Conservation (phyloP, 352 stramenopile species). For the Phytophthora fragariae region DNA sequence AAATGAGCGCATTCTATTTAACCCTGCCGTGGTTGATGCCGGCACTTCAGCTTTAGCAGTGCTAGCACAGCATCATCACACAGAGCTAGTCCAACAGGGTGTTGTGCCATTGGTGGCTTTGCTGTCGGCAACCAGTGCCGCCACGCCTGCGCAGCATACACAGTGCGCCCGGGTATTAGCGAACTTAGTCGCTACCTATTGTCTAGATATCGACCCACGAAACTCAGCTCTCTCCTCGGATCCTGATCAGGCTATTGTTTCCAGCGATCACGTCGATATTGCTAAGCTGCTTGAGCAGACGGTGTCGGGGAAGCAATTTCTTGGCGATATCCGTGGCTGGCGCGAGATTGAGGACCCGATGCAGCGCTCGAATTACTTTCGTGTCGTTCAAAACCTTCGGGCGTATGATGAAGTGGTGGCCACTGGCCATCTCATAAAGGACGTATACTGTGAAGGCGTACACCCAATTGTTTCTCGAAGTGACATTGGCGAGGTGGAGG, state of each 20-base stretch:
- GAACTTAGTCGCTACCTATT: slow-evolving; percentile 72
- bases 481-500: slow-evolving; percentile 10
- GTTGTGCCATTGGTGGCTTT: slow-evolving; percentile 71
- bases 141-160: slow-evolving; percentile 40
- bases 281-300: slow-evolving; percentile 57
- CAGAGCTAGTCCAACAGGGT: slow-evolving; percentile 70
- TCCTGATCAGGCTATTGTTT: slow-evolving; percentile 9
- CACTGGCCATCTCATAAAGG: slow-evolving; percentile 39
- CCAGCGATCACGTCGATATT: slow-evolving; percentile 63
- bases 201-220: slow-evolving; percentile 46
- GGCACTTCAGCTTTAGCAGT: slow-evolving; percentile 74
- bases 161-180: slow-evolving; percentile 82
- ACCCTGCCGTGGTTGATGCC: slow-evolving; percentile 71
- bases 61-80: slow-evolving; percentile 68
- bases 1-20: slow-evolving; percentile 78
- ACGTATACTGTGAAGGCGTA: slow-evolving; percentile 82
- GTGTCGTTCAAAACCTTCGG: slow-evolving; percentile 69
- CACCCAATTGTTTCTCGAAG: slow-evolving; percentile 71
- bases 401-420: slow-evolving; percentile 61
- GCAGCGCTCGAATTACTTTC: slow-evolving; percentile 78
- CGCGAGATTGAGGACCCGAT: slow-evolving; percentile 61
- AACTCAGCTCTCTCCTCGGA: slow-evolving; percentile 38
- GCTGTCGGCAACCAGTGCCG: slow-evolving; percentile 45
- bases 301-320: slow-evolving; percentile 49
- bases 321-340: slow-evolving; percentile 53